Evolutionary conservation across 257 asterid species (phyloP).

Genomic region (Coffea canephora): DNA sequence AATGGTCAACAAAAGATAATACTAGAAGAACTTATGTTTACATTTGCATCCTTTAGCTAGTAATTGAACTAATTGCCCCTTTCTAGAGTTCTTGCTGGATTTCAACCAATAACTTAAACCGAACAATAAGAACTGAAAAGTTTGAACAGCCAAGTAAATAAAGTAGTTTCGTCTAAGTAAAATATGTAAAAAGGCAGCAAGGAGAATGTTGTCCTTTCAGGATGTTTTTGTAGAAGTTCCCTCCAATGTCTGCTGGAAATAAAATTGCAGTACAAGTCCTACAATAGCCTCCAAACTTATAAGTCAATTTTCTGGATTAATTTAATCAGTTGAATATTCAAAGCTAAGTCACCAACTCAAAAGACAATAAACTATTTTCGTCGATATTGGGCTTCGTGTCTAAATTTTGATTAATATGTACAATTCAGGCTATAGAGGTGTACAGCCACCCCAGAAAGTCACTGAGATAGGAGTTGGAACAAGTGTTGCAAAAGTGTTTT

Average conservation of each 20-base stretch:
- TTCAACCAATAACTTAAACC: not conserved
- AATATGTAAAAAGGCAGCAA: not conserved
- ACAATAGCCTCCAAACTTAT: not conserved
- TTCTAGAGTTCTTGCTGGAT: not conserved
- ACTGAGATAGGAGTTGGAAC: not conserved
- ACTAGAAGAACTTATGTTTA: not conserved
- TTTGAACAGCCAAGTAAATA: not conserved
- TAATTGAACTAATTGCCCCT: not conserved
- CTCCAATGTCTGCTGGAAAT: not conserved
- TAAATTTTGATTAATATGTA: not conserved
- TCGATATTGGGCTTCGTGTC: not conserved
- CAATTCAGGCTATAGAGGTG: not conserved
- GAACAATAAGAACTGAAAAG: not conserved
- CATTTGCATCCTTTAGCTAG: not conserved
- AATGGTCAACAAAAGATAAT: not conserved
- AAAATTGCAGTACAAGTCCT: not conserved
- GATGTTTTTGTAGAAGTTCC: not conserved
- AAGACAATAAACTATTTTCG: not conserved
- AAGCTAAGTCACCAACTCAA: not conserved
- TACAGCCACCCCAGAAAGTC: not conserved
- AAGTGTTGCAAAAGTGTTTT: not conserved
- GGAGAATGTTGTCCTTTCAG: not conserved
- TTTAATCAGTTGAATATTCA: not conserved
- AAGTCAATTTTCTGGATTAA: not conserved
- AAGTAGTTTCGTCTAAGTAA: not conserved